These are phyloP conservation scores for Aspergillus felis DNA, from an alignment of 2,329 filamentous ascomycete species.

Conservation along the genomic window DNA sequence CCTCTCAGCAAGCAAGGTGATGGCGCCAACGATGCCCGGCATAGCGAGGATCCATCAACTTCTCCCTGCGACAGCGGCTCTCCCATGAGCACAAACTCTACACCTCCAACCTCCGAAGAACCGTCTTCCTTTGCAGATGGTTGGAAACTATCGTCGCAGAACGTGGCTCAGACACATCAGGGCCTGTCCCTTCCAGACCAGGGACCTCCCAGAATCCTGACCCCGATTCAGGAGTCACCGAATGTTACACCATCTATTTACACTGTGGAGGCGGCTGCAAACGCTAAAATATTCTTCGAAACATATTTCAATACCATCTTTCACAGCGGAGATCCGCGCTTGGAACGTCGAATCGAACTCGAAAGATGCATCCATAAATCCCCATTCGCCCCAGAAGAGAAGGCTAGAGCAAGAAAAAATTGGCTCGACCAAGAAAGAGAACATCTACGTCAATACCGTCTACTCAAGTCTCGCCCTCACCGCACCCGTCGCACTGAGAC, in stretches of 20 bases:
- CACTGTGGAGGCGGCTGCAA: constrained; percentile 74
- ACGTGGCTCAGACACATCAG: constrained; percentile 1
- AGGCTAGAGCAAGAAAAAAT: constrained; percentile 50
- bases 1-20: constrained; percentile 22
- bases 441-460: constrained; percentile 69
- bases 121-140: constrained; percentile 19
- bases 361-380: constrained; percentile 60
- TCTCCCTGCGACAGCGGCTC: constrained; percentile 26
- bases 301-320: constrained; percentile 74
- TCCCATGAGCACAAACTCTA: constrained; percentile 29
- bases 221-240: constrained; percentile 11
- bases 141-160: constrained; percentile 5
- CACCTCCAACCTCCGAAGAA: constrained; percentile 33
- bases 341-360: constrained; percentile 58
- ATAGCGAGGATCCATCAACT: constrained; percentile 33
- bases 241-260: constrained; percentile 30
- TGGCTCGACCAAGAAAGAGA: constrained; percentile 68
- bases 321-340: constrained; percentile 54
- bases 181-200: neutral
- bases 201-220: constrained; percentile 1
- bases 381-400: constrained; percentile 54
- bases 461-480: constrained; percentile 61
- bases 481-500: constrained; percentile 42
- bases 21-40: constrained; percentile 17
- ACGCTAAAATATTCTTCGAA: constrained; percentile 83